Conservation (phyloP, 2,329 filamentous ascomycete species). For the Tolypocladium inflatum region DNA sequence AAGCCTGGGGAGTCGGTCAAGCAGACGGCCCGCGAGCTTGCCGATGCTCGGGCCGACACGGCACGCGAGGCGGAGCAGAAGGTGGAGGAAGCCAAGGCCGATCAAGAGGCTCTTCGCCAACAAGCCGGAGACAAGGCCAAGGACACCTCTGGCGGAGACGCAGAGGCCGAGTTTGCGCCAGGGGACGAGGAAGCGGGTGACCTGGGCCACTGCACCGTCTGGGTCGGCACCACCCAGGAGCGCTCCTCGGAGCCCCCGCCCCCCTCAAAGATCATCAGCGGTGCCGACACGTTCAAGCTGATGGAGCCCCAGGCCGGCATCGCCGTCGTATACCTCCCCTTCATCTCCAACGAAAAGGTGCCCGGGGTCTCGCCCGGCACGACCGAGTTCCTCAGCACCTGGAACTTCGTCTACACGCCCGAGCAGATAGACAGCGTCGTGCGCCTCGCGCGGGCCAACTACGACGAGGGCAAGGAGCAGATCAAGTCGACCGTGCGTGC, state of each 20-base stretch:
- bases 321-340: conserved; percentile 81
- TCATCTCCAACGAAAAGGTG: conserved; percentile 73
- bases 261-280: conserved; percentile 43
- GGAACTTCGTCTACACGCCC: conserved; percentile 95
- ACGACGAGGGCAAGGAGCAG: conserved; percentile 68
- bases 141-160: conserved; percentile 11
- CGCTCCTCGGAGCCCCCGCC: conserved; percentile 46
- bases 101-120: conserved; percentile 25
- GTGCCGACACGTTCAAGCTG: conserved; percentile 55
- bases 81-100: conserved; percentile 47
- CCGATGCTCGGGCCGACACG: conserved; percentile 52
- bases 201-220: conserved; percentile 86
- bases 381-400: conserved; percentile 84
- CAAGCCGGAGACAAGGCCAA: conserved; percentile 14
- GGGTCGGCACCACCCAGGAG: conserved; percentile 81
- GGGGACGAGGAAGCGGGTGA: conserved; percentile 43
- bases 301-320: conserved; percentile 75
- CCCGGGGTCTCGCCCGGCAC: conserved; percentile 73
- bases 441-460: conserved; percentile 76
- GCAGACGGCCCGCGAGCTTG: conserved; percentile 55
- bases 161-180: conserved; percentile 27
- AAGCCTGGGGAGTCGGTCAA: conserved; percentile 47
- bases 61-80: conserved; percentile 53
- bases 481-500: conserved; percentile 72
- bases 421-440: conserved; percentile 84